A percentile compares a stretch with the other conserved stretches of the same genome.
phyloP scores from a whole-genome alignment of 2,329 filamentous ascomycete genomes.

The Septoria petroselini region DNA sequence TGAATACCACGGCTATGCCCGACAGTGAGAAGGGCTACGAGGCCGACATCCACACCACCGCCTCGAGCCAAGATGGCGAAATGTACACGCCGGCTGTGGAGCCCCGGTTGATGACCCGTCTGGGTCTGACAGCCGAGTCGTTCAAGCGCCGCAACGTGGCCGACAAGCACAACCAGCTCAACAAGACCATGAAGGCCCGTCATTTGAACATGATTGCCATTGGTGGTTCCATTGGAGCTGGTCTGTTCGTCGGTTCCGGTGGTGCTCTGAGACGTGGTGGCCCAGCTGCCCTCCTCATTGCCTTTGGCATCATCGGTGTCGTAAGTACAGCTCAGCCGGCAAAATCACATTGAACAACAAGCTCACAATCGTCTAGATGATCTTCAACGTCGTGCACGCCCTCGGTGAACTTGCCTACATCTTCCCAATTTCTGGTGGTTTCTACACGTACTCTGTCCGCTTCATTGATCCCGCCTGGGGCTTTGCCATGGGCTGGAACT shows the following conservation, averaged over 20 bases:
- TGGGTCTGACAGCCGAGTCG: slow-evolving; percentile 35
- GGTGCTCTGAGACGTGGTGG: slow-evolving; percentile 49
- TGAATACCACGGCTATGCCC: slow-evolving; percentile 15
- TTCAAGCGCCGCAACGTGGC: slow-evolving; percentile 33
- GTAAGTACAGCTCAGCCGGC: slow-evolving; percentile 20
- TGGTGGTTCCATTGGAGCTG: slow-evolving; percentile 49
- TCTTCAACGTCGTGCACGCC: slow-evolving; percentile 43
- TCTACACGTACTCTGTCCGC: slow-evolving; percentile 42
- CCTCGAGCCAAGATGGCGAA: slow-evolving; percentile 23
- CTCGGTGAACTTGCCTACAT: slow-evolving; percentile 43
- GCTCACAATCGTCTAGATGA: slow-evolving; percentile 33
- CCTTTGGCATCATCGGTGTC: slow-evolving; percentile 36
- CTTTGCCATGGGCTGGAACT: slow-evolving; percentile 35
- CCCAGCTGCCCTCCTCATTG: slow-evolving; percentile 43
- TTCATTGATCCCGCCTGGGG: slow-evolving; percentile 46
- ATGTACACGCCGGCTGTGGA: slow-evolving; percentile 17
- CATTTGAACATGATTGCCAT: slow-evolving; percentile 39
- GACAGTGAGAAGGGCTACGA: slow-evolving; percentile 22
- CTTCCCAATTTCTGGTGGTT: slow-evolving; percentile 44
- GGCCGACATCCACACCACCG: slow-evolving; percentile 15
- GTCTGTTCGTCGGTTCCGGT: slow-evolving; percentile 55
- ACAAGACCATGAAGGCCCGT: slow-evolving; percentile 34
- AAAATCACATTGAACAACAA: neutral
- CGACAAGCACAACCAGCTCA: slow-evolving; percentile 37
- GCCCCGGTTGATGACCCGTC: slow-evolving; percentile 29